Evolutionary conservation across 257 asterid genomes (phyloP).

Genomic region (Petunia secreta): DNA sequence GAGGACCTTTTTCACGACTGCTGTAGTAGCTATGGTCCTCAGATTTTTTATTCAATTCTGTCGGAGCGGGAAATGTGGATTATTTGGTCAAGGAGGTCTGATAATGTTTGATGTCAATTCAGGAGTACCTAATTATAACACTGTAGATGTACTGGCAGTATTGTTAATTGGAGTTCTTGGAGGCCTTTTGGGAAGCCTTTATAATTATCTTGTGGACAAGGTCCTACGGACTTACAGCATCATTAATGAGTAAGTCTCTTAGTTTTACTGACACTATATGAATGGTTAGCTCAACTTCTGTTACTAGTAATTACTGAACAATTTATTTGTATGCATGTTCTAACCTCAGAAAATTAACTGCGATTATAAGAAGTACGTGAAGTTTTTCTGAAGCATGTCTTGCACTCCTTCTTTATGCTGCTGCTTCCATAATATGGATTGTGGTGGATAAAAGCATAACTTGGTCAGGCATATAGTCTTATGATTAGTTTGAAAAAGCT

Average conservation of each 20-base stretch:
- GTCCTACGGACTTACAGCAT: conserved; percentile 78
- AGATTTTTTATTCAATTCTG: conserved; percentile 69
- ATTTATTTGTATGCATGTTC: conserved; percentile 7
- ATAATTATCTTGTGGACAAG: conserved; percentile 87
- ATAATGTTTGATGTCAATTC: conserved; percentile 86
- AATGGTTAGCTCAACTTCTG: neutral
- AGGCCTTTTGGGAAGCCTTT: conserved; percentile 84
- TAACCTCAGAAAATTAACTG: neutral
- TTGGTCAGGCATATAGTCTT: neutral
- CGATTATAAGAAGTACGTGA: neutral
- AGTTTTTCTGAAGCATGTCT: conserved; percentile 19
- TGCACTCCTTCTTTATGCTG: neutral
- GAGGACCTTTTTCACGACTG: conserved; percentile 98
- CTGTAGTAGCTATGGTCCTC: conserved; percentile 86
- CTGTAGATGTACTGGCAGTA: conserved; percentile 78
- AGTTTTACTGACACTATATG: conserved; percentile 21
- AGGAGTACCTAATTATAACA: conserved; percentile 58
- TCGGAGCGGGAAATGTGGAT: conserved; percentile 80
- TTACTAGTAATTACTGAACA: neutral
- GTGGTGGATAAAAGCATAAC: conserved; percentile 1
- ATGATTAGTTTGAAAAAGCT: conserved; percentile 1
- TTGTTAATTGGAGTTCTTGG: conserved; percentile 79
- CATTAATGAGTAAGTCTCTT: conserved; percentile 76
- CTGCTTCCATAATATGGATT: neutral
- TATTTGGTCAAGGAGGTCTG: conserved; percentile 93